These are phyloP conservation scores for Camelina hispida DNA, from an alignment of 345 rosid species.

Conservation along the genomic window DNA sequence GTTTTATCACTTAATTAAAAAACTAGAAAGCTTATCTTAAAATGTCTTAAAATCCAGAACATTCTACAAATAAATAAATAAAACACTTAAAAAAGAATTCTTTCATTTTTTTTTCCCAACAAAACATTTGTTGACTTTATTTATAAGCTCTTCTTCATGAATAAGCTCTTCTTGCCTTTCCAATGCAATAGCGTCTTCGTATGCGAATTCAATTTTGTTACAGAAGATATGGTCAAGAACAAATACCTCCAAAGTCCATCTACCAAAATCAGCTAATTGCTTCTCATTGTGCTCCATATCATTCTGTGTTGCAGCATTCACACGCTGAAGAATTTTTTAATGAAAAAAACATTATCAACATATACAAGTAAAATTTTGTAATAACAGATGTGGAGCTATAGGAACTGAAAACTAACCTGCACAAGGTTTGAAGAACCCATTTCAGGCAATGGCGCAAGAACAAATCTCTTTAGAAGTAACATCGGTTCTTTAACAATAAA, in stretches of 20 bases:
- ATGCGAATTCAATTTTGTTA: slow-evolving; percentile 78
- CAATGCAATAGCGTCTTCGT: slow-evolving; percentile 87
- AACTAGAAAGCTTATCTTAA: neutral
- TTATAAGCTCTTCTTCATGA: slow-evolving; percentile 70
- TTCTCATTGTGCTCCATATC: slow-evolving; percentile 79
- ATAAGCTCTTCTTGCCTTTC: slow-evolving; percentile 87
- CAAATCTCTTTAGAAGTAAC: slow-evolving; percentile 71
- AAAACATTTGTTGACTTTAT: neutral
- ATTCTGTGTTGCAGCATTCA: slow-evolving; percentile 59
- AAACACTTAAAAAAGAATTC: neutral
- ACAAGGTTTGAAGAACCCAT: slow-evolving; percentile 68
- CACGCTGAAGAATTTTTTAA: slow-evolving; percentile 55
- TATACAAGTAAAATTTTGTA: neutral
- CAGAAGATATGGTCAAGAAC: slow-evolving; percentile 83
- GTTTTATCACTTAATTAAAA: neutral
- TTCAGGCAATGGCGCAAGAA: slow-evolving; percentile 79
- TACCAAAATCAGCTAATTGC: slow-evolving; percentile 80
- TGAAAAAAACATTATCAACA: neutral
- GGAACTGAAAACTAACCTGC: slow-evolving; percentile 52
- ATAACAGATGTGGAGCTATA: neutral
- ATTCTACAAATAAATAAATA: neutral
- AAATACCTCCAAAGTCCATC: slow-evolving; percentile 83
- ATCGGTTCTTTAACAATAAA: slow-evolving; percentile 78
- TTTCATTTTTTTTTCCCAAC: neutral
- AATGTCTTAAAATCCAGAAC: neutral